Evolutionary conservation across 2,329 filamentous ascomycete genomes (phyloP).

Genomic region (Corinectria fuckeliana): DNA sequence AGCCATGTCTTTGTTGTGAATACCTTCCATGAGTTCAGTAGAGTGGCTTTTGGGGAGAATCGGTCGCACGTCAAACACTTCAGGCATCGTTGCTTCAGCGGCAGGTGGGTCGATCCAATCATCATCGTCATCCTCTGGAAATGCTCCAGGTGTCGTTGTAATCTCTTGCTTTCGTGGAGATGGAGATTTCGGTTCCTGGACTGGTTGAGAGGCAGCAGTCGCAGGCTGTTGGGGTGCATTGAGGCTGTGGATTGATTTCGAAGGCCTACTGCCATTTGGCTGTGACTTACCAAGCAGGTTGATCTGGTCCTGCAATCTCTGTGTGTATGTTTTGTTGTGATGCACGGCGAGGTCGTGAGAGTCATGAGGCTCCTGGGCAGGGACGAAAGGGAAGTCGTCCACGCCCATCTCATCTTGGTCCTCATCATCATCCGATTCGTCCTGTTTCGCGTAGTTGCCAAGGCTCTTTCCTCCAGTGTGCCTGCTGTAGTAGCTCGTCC

Average conservation of each 20-base stretch:
- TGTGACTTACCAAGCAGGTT: slow-evolving; percentile 71
- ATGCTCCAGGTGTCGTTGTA: slow-evolving; percentile 64
- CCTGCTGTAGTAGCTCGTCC: slow-evolving; percentile 76
- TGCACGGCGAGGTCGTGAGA: slow-evolving; percentile 50
- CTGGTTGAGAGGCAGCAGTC: slow-evolving; percentile 37
- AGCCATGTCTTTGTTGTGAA: slow-evolving; percentile 56
- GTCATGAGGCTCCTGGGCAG: slow-evolving; percentile 47
- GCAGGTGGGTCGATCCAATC: slow-evolving; percentile 68
- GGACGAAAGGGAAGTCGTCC: slow-evolving; percentile 50
- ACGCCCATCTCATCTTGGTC: slow-evolving; percentile 58
- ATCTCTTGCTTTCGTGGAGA: slow-evolving; percentile 40
- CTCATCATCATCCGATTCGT: slow-evolving; percentile 51
- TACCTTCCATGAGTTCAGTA: slow-evolving; percentile 65
- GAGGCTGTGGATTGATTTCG: slow-evolving; percentile 55
- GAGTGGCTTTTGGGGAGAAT: slow-evolving; percentile 66
- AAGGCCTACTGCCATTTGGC: slow-evolving; percentile 52
- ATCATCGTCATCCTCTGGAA: slow-evolving; percentile 61
- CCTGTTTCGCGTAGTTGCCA: slow-evolving; percentile 55
- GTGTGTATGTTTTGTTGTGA: slow-evolving; percentile 91
- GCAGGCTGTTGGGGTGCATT: slow-evolving; percentile 42
- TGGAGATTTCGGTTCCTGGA: slow-evolving; percentile 37
- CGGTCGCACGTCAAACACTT: slow-evolving; percentile 50
- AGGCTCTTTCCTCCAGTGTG: slow-evolving; percentile 77
- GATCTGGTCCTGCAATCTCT: slow-evolving; percentile 91
- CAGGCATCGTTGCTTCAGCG: slow-evolving; percentile 37